Evolutionary conservation across 257 asterid species (phyloP), one percentile per base, ranked within the genome.

Genomic region (Nicotiana otophora): DNA sequence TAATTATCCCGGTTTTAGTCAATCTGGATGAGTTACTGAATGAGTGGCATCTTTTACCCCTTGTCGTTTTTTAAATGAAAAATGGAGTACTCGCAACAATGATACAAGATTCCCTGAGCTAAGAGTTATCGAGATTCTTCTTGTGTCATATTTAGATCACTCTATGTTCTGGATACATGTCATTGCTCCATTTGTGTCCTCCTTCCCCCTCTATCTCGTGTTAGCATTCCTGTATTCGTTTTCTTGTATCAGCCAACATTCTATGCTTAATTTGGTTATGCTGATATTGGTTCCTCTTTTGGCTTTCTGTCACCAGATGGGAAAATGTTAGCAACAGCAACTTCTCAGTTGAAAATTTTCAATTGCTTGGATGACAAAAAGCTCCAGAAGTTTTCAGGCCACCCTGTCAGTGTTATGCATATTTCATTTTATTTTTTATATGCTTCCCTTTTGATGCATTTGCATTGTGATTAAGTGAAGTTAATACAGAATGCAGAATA

Each of bases 341-440:
- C 94, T 14, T 92, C 92, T 87, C 95, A 92, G 83, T 62, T 96
- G 86, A 96, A 92, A 90, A 85, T 96, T 79, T 86, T 93, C 89
- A 90, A 90, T 85, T 88, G 86, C 72, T 80, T 88, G 48, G 91
- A 88, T 78, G 91, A 88, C 82, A 92, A 91, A 91, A 96, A 89
- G 89, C 82, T 96, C 84, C 98, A 93, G 84, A 96, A 90, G 82
- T 96, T 94, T 87, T 90, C 98, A 19, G 99, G 99, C 84, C 99
- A 96, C 85, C 98, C 99, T 19, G 99, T 96, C 87, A 91, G 98
- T 88, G 69, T 84, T 86, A 31, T 68, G 86, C 39, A 67, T 46
- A 83, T 83, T 82, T 10, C 23, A 62, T 79, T 81, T 67, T 28
- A 77, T 84, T 84, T 57, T 31, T 72, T 82, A 80, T 48, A 30